Base-by-base conservation (phyloP, 2,329 filamentous ascomycete species). In the Pseudocercospora crystallina region DNA sequence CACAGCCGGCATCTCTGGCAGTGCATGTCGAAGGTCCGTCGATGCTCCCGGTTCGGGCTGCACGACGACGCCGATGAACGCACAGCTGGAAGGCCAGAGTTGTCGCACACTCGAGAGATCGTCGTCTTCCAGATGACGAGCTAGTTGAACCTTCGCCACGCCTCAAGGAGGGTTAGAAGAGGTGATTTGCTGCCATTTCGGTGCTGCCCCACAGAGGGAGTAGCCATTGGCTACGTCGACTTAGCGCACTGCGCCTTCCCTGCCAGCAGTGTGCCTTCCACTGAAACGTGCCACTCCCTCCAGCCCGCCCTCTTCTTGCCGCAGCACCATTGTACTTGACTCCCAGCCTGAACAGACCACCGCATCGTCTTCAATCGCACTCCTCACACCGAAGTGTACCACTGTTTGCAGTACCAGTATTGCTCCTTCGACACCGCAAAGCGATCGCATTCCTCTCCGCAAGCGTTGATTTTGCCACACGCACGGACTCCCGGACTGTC, bases 361-460 rank as follows among this genome's bases (percentile, higher is more conserved):
- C 41, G 13, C 41, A 35, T 17, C 42, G 9, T 17, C n/a, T 20
- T 37, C 17, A 4, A 33, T 17, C n/a, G 20, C 13, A 17, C 10
- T 38, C 42, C 42, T 29, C 15, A 26, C 20, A 26, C 20, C 20
- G 5, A 44, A 20, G 14, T 7, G 8, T n/a, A 43, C 9, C 35
- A 31, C 17, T 11, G 8, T 35, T 41, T 30, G 31, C 43, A 29
- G 35, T 9, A 32, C n/a, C 49, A 35, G 31, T 37, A 17, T 43
- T 43, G 30, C 26, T 8, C 37, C 20, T 30, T 38, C 34, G 26
- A 43, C 32, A 38, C 39, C 26, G 29, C 11, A 43, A 26, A 36
- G 12, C 50, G 17, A 41, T 17, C 11, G 35, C 51, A 42, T 45
- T 49, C 51, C 51, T 11, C 15, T 29, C 15, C 37, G n/a, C 13